phyloP scores from a whole-genome alignment of 2,329 filamentous ascomycete genomes.

The Fusarium duplospermum region DNA sequence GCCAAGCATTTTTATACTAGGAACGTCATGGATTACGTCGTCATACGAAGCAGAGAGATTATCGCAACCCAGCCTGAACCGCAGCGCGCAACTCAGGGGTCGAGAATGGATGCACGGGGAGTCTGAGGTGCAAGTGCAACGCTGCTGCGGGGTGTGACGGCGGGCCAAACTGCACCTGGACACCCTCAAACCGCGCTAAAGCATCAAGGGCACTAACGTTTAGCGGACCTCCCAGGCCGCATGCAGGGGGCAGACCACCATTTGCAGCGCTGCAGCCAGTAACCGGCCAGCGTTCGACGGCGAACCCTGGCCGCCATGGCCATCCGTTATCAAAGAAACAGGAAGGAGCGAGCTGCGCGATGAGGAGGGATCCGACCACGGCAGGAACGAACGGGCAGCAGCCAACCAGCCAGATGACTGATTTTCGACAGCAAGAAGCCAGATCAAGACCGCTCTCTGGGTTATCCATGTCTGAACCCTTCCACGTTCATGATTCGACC shows the following conservation, averaged over 20 bases:
- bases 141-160: constrained; percentile 39
- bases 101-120: constrained; percentile 1
- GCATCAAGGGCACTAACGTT: constrained; percentile 40
- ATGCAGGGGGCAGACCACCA: constrained; percentile 42
- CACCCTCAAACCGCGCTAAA: constrained; percentile 13
- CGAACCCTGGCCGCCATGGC: constrained; percentile 22
- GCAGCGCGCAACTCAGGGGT: constrained; percentile 23
- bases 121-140: constrained; percentile 16
- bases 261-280: constrained; percentile 25
- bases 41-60: constrained; percentile 24
- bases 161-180: background rate
- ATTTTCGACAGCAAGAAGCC: constrained; percentile 2
- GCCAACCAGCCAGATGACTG: constrained; percentile 29
- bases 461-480: background rate
- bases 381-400: constrained; percentile 3
- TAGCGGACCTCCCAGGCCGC: constrained; percentile 38
- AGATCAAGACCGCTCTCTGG: background rate
- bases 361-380: constrained; percentile 1
- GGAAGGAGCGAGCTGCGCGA: constrained; percentile 28
- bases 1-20: background rate
- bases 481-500: background rate
- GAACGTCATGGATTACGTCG: constrained; percentile 11
- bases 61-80: constrained; percentile 1
- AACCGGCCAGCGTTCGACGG: constrained; percentile 2
- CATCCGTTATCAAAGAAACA: constrained; percentile 33